Conservation (phyloP, 306 rosid genomes). For the Dryas drummondii region DNA sequence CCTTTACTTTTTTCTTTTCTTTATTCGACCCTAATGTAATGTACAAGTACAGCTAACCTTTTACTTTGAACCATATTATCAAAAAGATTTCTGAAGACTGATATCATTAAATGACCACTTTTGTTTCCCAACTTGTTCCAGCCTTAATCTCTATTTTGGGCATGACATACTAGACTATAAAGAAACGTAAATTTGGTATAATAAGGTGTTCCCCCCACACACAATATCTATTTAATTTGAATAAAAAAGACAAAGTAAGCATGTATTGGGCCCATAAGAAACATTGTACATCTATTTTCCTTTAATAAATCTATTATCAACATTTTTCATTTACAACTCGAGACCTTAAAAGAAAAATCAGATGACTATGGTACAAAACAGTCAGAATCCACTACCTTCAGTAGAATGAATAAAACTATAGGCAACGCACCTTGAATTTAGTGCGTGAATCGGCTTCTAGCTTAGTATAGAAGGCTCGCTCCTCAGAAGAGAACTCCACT, state of each 20-base stretch:
- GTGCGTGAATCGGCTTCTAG: conserved; percentile 90
- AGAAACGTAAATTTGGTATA: too few species aligned
- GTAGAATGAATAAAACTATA: conserved; percentile 15
- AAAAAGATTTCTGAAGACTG: too few species aligned
- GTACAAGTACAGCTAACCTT: too few species aligned
- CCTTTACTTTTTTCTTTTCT: too few species aligned
- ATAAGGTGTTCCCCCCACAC: too few species aligned
- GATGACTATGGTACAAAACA: not conserved
- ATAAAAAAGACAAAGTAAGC: not conserved
- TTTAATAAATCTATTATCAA: not conserved
- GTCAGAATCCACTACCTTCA: conserved; percentile 2
- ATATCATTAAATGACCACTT: too few species aligned
- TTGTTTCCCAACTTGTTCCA: too few species aligned
- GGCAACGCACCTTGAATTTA: conserved; percentile 72
- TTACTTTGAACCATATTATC: too few species aligned
- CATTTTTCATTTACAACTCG: not conserved
- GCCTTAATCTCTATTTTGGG: too few species aligned
- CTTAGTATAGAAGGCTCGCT: conserved; percentile 87
- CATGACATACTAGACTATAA: too few species aligned
- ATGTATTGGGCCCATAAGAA: not conserved
- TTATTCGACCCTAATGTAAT: too few species aligned
- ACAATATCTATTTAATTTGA: not conserved
- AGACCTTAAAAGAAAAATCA: not conserved
- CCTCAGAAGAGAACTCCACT: conserved; percentile 82
- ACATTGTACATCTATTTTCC: not conserved